Percentiles rank a stretch among this genome's conserved stretches.
These are phyloP conservation scores for Claviceps fusiformis DNA, from an alignment of 2,329 filamentous ascomycete species.

Conservation along the genomic window DNA sequence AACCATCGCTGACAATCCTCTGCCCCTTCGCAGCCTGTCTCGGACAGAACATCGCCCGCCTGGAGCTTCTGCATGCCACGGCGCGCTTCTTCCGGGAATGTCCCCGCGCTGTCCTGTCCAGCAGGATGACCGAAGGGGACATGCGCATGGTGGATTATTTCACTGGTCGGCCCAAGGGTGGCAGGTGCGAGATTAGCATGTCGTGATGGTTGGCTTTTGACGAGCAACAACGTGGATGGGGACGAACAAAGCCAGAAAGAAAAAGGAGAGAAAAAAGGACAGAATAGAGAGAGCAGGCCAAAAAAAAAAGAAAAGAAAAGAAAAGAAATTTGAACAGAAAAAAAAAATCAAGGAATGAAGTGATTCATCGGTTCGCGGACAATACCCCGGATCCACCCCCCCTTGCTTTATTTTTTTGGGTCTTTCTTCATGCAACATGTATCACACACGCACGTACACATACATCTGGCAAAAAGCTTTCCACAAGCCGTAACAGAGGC, in stretches of 20 bases:
- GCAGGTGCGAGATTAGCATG: background rate
- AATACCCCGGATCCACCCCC: too few species aligned
- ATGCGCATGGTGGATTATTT: background rate
- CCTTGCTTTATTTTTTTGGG: too few species aligned
- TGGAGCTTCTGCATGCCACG: conserved; percentile 1
- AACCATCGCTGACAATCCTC: background rate
- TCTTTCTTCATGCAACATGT: too few species aligned
- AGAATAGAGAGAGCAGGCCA: too few species aligned
- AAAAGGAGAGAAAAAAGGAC: too few species aligned
- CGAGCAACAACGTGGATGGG: too few species aligned
- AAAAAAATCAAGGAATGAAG: too few species aligned
- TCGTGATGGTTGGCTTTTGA: background rate
- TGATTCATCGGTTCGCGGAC: too few species aligned
- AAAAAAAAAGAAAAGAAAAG: too few species aligned
- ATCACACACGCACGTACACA: too few species aligned
- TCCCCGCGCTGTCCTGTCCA: background rate
- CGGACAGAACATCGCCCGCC: background rate
- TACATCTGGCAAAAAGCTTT: background rate
- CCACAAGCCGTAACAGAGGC: background rate
- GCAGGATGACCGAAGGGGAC: background rate
- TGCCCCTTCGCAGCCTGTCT: background rate
- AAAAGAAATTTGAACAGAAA: too few species aligned
- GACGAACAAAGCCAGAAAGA: too few species aligned
- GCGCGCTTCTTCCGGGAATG: background rate
- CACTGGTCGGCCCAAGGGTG: background rate